These are phyloP conservation scores for Penicillium sp. DNA, from an alignment of 2,329 filamentous ascomycete species.

Conservation along the genomic window DNA sequence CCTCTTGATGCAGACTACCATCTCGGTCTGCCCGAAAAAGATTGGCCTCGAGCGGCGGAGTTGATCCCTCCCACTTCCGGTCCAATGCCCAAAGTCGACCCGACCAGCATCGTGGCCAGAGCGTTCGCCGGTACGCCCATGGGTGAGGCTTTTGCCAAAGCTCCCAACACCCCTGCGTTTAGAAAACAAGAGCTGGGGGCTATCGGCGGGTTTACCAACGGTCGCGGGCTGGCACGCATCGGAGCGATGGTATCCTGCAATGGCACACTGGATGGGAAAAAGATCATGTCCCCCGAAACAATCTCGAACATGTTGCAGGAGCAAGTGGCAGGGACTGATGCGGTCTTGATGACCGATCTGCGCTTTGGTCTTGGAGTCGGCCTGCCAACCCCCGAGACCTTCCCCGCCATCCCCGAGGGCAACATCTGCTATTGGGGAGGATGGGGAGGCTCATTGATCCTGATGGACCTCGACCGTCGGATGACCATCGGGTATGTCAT, in stretches of 20 bases:
- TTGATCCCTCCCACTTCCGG: conserved; percentile 27
- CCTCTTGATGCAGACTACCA: conserved; percentile 45
- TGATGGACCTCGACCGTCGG: conserved; percentile 41
- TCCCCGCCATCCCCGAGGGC: conserved; percentile 27
- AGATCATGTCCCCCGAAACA: conserved; percentile 38
- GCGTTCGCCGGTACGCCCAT: conserved; percentile 25
- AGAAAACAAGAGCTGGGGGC: conserved; percentile 39
- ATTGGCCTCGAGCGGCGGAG: conserved; percentile 38
- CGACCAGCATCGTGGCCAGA: conserved; percentile 26
- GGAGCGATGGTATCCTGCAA: conserved; percentile 35
- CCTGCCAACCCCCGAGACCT: conserved; percentile 26
- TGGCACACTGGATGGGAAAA: conserved; percentile 29
- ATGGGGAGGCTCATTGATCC: conserved; percentile 41
- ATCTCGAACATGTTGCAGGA: conserved; percentile 44
- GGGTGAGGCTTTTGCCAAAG: conserved; percentile 6
- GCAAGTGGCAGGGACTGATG: conserved; percentile 39
- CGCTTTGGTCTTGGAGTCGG: conserved; percentile 43
- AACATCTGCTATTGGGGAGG: conserved; percentile 41
- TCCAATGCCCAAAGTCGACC: conserved; percentile 10
- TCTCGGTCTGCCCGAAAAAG: conserved; percentile 39
- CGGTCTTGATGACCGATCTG: conserved; percentile 31
- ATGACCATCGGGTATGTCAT: conserved; percentile 44
- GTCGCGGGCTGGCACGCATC: conserved; percentile 39
- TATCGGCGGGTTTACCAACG: conserved; percentile 44
- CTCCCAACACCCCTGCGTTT: conserved; percentile 29